Evolutionary conservation across 1,139 yeast genomes (phyloP), one percentile per base, ranked within the genome.

Genomic region (Ogataea hybrid): DNA sequence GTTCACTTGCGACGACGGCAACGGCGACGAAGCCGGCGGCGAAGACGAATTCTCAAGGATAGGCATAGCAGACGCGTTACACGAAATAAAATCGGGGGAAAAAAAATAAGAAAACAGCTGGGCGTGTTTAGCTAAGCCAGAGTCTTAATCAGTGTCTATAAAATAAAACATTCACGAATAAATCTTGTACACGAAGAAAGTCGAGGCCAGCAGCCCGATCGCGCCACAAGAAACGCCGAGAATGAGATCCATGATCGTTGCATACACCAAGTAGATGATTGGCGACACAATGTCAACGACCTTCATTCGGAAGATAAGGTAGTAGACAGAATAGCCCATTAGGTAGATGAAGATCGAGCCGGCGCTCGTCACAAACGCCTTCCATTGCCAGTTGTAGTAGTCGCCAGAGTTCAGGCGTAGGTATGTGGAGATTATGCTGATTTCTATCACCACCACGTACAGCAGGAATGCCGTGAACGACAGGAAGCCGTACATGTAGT

Each of bases 331-430:
- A 59, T 85, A 86, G 3, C 70, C 65, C 55, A 78, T 77, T 48
- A 88, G 73, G 65, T 84, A 87, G 72, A 84, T 72, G 20, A 89
- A 78, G 36, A 77, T 79, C 23, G 79, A 73, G 46, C 89, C 79
- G 1, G 87, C 73, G 3, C 95, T 89, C 29, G 81, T 79, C 48
- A 79, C 63, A 61, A 86, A 87, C 14, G 89, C 71, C 51, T 83
- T 71, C 96, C 96, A 88, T 59, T 86, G 87, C 96, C 96, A 88
- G 34, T 57, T 50, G 48, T 71, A 65, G 42, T 81, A 80, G 56
- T 83, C 79, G 42, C 78, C 80, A 49, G 77, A 70, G 35, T 76
- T 71, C 55, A 88, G 70, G 34, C 81, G 75, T 29, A 83, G 59
- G 56, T 83, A 87, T 11, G 84, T 73, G 9, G 86, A 80, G 32